Evolutionary conservation across 1,284 basidiomycete species (phyloP), one percentile per base, ranked within the genome.

Genomic region (Meira nashicola): DNA sequence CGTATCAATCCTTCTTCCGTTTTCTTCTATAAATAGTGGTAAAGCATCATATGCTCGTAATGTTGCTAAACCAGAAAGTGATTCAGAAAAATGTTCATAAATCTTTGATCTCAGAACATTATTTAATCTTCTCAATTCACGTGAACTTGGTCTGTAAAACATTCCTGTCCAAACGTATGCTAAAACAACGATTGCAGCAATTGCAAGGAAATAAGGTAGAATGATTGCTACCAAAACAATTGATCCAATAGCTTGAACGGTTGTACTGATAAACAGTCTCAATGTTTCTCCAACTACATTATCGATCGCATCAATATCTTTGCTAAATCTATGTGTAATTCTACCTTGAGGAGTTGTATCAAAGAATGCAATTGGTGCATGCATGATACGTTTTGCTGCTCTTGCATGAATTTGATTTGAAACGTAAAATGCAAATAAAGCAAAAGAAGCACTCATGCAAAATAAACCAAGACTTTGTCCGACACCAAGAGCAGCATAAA

Each of bases 181-280:
- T 51, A 90, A 83, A 49, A 82, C 82, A 37, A 81, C 81, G 11
- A 90, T 85, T 12, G 86, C 86, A 61, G 89, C 57, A 23, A 69
- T 58, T 47, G 71, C 66, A 7, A 92, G 82, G 83, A 92, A 92
- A 84, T 88, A 92, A 0, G 89, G 91, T 37, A 89, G 79, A 62
- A 92, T 80, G 64, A 90, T 86, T 6, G 82, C 81, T 46, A 92
- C 86, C 62, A 93, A 77, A 72, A 92, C 86, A 72, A 91, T 83
- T 2, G 89, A 86, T 37, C 89, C 88, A 12, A 87, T 40, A 47
- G 90, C 87, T 54, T 81, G 82, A 2, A 85, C 84, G 1, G 84
- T 67, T 0, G 89, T 90, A n/a, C 74, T 81, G 58, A 83, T 79
- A 54, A 90, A 82, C 85, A 89, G 89, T 51, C 90, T 85, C 71